phyloP scores from a whole-genome alignment of 768 basidiomycete species.

The Aureoboletus auriporus region DNA sequence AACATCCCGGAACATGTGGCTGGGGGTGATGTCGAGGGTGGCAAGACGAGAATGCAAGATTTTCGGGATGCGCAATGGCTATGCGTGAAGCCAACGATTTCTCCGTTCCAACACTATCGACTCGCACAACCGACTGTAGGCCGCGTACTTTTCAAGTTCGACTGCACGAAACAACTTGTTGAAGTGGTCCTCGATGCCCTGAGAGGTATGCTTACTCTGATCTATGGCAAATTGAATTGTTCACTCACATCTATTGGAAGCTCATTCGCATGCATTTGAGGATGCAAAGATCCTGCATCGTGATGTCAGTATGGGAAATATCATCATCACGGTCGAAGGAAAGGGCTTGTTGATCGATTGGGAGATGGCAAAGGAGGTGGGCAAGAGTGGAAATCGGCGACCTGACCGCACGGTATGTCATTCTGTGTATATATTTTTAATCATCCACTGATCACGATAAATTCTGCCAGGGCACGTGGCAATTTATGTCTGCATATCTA shows the following conservation, averaged over 20 bases:
- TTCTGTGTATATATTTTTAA: too few species aligned
- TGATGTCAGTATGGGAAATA: conserved; percentile 19
- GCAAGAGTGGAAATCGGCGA: too few species aligned
- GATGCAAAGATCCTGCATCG: conserved; percentile 19
- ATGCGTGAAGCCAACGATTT: neutral
- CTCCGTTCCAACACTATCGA: neutral
- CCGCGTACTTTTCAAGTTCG: neutral
- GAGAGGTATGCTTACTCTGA: neutral
- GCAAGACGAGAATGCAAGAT: conserved; percentile 1
- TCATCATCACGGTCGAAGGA: too few species aligned
- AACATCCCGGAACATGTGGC: conserved; percentile 1
- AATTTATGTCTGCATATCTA: conserved; percentile 10
- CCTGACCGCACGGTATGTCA: too few species aligned
- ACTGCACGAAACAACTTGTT: neutral
- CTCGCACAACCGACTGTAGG: neutral
- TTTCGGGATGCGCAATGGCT: neutral
- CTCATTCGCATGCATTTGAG: conserved; percentile 18
- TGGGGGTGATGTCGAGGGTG: neutral
- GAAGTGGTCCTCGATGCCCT: neutral
- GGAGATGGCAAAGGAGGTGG: too few species aligned
- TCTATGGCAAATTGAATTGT: too few species aligned
- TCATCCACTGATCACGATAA: too few species aligned
- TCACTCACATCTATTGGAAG: conserved; percentile 8
- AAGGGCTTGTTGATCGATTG: too few species aligned
- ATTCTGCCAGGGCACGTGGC: too few species aligned